phyloP scores from a whole-genome alignment of 2,329 filamentous ascomycete species.

The Aspergillus sp. region DNA sequence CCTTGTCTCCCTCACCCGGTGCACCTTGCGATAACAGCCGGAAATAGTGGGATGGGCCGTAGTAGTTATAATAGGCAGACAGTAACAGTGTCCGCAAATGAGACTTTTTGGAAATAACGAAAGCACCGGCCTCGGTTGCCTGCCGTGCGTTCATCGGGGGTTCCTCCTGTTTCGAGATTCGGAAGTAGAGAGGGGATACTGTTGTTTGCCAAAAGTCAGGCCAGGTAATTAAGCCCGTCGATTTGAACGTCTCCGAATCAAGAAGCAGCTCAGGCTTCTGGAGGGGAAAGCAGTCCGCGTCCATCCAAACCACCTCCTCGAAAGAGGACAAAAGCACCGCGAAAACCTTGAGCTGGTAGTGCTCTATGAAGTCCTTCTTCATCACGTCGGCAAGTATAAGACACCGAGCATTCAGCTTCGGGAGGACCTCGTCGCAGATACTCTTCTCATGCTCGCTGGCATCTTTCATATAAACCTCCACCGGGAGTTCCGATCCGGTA shows the following conservation, averaged over 20 bases:
- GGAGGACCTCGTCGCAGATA: conserved; percentile 42
- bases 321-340: conserved; percentile 60
- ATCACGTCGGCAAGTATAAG: conserved; percentile 46
- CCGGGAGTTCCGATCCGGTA: conserved; percentile 51
- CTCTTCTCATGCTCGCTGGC: conserved; percentile 40
- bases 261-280: conserved; percentile 50
- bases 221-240: conserved; percentile 57
- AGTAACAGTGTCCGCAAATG: conserved; percentile 36
- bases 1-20: conserved; percentile 41
- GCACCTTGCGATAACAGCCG: conserved; percentile 40
- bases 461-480: conserved; percentile 46
- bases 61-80: conserved; percentile 39
- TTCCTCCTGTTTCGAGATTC: conserved; percentile 37
- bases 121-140: conserved; percentile 37
- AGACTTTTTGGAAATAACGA: conserved; percentile 38
- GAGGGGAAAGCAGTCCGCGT: conserved; percentile 57
- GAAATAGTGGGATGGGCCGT: conserved; percentile 39
- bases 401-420: conserved; percentile 43
- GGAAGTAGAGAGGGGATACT: conserved; percentile 44
- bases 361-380: conserved; percentile 37
- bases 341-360: conserved; percentile 59
- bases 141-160: conserved; percentile 35
- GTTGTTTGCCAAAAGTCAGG: conserved; percentile 53
- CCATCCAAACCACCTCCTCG: conserved; percentile 59
- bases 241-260: conserved; percentile 51